Base-by-base conservation (phyloP, 1,284 basidiomycete genomes). In the Chalciporus sp. region DNA sequence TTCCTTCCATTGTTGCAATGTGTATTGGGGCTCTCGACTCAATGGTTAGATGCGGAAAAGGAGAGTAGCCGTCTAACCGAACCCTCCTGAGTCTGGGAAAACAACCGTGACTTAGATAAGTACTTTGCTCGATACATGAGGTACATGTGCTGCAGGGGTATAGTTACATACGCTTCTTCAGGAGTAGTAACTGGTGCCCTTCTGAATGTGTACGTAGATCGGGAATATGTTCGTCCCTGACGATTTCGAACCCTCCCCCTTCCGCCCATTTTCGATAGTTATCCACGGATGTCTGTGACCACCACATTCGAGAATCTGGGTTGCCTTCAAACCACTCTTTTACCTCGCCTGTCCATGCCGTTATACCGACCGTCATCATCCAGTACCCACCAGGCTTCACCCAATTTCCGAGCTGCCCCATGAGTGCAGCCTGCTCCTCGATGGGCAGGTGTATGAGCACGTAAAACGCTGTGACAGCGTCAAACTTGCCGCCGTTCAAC, bases 341-440 rank as follows among this genome's bases (percentile, higher is more conserved):
- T 28, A 19, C 31, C 42, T 53, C 57, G 27, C 54, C 28, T 23
- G 23, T 51, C 16, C 39, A 47, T 49, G 37, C 42, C 27, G 33
- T 55, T 33, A 45, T 37, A 27, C 52, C 53, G n/a, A 56, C 45
- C 19, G 29, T 53, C 46, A 49, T 60, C 50, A 45, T 64, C 37
- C 52, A 49, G 28, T 47, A 45, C 31, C 56, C 47, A 17, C 46
- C 51, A 41, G 42, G n/a, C 42, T 47, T 52, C 23, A 31, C 41
- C 26, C 66, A 63, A 67, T 65, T 56, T 63, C 57, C 60, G 53
- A 55, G 39, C 27, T 51, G 41, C 8, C 14, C 42, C 35, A 63
- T 45, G 26, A 57, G 43, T 31, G 46, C 48, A 40, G 11, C 43
- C 39, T 37, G 50, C 35, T 51, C 57, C 23, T 53, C 45, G 43